Evolutionary conservation across 495 filamentous ascomycete genomes (phyloP), one percentile per base, ranked within the genome.

Genomic region (Hyphodiscus hymeniophilus): DNA sequence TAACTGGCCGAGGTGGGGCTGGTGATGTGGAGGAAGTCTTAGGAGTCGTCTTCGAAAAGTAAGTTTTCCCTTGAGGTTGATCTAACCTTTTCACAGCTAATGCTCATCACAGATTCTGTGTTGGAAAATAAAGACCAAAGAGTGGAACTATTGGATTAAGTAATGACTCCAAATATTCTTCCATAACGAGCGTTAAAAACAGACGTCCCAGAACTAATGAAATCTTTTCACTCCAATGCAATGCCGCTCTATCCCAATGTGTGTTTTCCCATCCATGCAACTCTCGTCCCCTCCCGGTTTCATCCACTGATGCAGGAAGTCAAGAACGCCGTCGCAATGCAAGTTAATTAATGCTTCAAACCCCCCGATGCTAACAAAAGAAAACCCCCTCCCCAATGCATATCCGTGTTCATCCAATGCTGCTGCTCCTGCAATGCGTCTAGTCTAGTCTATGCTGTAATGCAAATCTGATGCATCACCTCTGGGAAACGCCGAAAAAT

Each of bases 1-100:
- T 96, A 50, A 97, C 89, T 3, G 92, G 92, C 1, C 80, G 79
- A 47, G 92, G 90, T 2, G 85, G 87, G 48, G 76, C 75, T 34
- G 89, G 88, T 1, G 92, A 99, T 73, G 87, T 99, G 24, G 91
- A 99, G 64, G 92, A 97, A 58, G 89, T 97, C 2, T 66, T 99
- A 49, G 94, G 94, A 1, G 91, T 97, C 32, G 89, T 99, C 1
- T 97, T 99, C 68, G 91, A 99, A 64, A 97, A 94, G 85, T 73
- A 87, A 85, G 85, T 85, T 82, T 42, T 84, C 39, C 24, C 32
- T 42, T 28, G 4, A n/a, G n/a, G n/a, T n/a, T n/a, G n/a, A n/a
- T n/a, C n/a, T n/a, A n/a, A n/a, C 13, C 49, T 17, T 40, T 22
- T 28, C 28, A 45, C 22, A 26, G 17, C 47, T 39, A 33, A 13